A percentile compares a stretch with the other conserved stretches of the same genome.
Evolutionary conservation across 768 basidiomycete species (phyloP).

Genomic region (Mycena leptocephala): DNA sequence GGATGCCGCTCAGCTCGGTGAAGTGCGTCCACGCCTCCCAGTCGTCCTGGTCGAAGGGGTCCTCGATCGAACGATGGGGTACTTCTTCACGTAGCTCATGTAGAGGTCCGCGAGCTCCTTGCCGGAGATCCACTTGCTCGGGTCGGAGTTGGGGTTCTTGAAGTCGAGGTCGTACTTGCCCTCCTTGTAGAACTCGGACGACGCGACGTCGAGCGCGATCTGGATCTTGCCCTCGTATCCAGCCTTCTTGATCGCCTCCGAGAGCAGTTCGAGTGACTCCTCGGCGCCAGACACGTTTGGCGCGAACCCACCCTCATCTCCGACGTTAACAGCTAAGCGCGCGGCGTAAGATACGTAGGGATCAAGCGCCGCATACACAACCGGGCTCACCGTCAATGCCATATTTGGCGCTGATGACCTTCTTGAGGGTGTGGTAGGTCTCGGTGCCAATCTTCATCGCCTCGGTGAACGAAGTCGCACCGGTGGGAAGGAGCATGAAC

Average conservation of each 20-base stretch:
- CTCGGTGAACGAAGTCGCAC: conserved; percentile 93
- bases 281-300: conserved; percentile 98
- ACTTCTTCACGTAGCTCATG: conserved; percentile 88
- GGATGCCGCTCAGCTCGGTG: conserved; percentile 83
- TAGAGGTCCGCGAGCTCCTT: conserved; percentile 95
- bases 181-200: conserved; percentile 99
- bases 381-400: conserved; percentile 91
- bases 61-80: conserved; percentile 98
- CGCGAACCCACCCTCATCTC: conserved; percentile 99
- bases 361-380: background rate
- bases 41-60: conserved; percentile 99
- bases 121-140: conserved; percentile 96
- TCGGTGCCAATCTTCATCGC: conserved; percentile 99
- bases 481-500: conserved; percentile 99
- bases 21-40: conserved; percentile 99
- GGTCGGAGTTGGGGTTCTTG: conserved; percentile 99
- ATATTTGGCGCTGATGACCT: conserved; percentile 99
- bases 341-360: conserved; percentile 23
- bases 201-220: conserved; percentile 98
- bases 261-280: conserved; percentile 95
- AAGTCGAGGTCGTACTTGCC: conserved; percentile 99
- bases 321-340: conserved; percentile 92
- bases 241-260: conserved; percentile 97
- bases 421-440: conserved; percentile 98
- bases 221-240: conserved; percentile 99